These are phyloP conservation scores for Russula earlei DNA, from an alignment of 768 basidiomycete species.

Conservation along the genomic window DNA sequence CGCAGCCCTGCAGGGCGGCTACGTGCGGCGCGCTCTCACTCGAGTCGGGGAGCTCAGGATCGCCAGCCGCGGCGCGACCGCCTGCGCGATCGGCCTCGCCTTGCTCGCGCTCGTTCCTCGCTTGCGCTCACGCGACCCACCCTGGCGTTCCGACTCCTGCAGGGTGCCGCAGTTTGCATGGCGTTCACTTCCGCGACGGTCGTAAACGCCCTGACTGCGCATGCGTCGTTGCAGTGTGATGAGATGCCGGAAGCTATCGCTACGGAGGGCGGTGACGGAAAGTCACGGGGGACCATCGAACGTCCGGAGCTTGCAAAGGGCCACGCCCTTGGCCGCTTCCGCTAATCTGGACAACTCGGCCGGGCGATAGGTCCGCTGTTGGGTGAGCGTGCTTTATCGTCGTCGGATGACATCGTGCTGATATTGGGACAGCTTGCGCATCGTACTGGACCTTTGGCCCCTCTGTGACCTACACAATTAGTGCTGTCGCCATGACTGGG, in stretches of 20 bases:
- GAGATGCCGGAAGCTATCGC: slow-evolving; percentile 40
- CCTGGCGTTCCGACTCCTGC: slow-evolving; percentile 44
- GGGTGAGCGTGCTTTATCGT: slow-evolving; percentile 39
- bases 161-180: slow-evolving; percentile 73
- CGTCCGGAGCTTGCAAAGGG: slow-evolving; percentile 75
- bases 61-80: slow-evolving; percentile 69
- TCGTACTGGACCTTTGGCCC: slow-evolving; percentile 88
- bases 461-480: slow-evolving; percentile 57
- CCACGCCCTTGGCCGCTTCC: slow-evolving; percentile 72
- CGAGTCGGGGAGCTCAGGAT: slow-evolving; percentile 73
- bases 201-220: slow-evolving; percentile 85
- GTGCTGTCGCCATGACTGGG: slow-evolving; percentile 55
- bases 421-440: slow-evolving; percentile 51
- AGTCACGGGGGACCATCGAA: slow-evolving; percentile 42
- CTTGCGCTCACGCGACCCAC: slow-evolving; percentile 33
- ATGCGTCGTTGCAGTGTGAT: slow-evolving; percentile 86
- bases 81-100: slow-evolving; percentile 61
- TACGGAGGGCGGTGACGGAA: slow-evolving; percentile 42
- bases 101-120: slow-evolving; percentile 66
- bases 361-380: slow-evolving; percentile 86
- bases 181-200: slow-evolving; percentile 95
- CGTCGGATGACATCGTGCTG: slow-evolving; percentile 22
- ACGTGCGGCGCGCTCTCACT: slow-evolving; percentile 74
- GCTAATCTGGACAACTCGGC: slow-evolving; percentile 91
- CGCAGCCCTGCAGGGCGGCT: slow-evolving; percentile 86